Conservation (phyloP, 2,329 filamentous ascomycete species). For the Pseudocercospora macadamiae region DNA sequence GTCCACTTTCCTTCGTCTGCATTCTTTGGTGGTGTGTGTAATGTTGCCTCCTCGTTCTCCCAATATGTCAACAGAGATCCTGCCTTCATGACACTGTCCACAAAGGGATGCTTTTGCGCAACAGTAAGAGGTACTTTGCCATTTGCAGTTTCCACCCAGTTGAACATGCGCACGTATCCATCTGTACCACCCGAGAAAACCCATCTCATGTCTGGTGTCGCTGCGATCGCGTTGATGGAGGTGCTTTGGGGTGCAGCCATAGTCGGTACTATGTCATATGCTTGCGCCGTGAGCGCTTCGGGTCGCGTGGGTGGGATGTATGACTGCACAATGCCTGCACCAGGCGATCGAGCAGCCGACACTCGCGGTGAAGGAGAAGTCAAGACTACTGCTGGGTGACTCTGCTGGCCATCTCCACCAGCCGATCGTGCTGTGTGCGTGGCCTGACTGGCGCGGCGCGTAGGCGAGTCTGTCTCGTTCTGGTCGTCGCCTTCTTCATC, state of each 20-base stretch:
- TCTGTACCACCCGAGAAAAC: constrained; percentile 93
- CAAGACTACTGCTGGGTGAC: constrained; percentile 53
- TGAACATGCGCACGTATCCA: constrained; percentile 95
- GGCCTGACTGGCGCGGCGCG: constrained; percentile 39
- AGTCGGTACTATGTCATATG: constrained; percentile 95
- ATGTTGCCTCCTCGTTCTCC: constrained; percentile 84
- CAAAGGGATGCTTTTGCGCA: constrained; percentile 92
- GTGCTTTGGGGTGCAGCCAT: constrained; percentile 96
- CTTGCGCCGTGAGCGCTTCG: constrained; percentile 75
- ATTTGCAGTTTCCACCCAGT: constrained; percentile 92
- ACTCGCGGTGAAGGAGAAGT: constrained; percentile 52
- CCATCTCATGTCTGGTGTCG: constrained; percentile 92
- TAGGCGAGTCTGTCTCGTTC: constrained; percentile 50
- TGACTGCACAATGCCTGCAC: constrained; percentile 29
- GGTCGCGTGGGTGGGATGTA: constrained; percentile 58
- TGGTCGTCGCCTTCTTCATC: constrained; percentile 44
- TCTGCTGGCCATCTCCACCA: constrained; percentile 28
- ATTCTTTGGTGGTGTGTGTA: constrained; percentile 38
- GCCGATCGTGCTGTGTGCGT: constrained; percentile 18
- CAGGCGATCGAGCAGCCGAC: constrained; percentile 36
- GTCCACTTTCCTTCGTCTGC: constrained; percentile 55
- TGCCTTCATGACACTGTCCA: constrained; percentile 95
- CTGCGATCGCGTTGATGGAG: constrained; percentile 88
- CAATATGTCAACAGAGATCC: constrained; percentile 95
- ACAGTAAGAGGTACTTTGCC: constrained; percentile 92